Percentiles rank a stretch among this genome's conserved stretches.
phyloP scores from a whole-genome alignment of 176 grass and related monocot genomes.

The Raddia distichophylla region DNA sequence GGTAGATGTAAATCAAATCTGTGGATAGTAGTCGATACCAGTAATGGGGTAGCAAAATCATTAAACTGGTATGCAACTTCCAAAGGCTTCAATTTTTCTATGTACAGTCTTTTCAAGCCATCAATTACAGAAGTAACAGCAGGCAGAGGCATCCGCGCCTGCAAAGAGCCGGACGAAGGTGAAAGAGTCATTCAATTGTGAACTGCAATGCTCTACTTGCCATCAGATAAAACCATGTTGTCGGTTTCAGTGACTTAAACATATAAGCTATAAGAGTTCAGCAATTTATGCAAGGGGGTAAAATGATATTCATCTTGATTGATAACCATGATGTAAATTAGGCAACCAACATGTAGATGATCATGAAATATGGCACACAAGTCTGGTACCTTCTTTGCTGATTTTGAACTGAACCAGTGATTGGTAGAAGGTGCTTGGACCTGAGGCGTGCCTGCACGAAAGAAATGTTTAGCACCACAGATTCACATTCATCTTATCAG shows the following conservation, averaged over 20 bases:
- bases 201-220: slow-evolving; percentile 19
- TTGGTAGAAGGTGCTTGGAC: slow-evolving; percentile 55
- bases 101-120: no score
- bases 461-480: no score
- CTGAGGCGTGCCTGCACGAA: slow-evolving; percentile 11
- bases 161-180: background rate
- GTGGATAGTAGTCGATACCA: slow-evolving; percentile 51
- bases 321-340: background rate
- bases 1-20: background rate
- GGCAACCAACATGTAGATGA: background rate
- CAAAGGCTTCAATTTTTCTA: slow-evolving; percentile 86
- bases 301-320: background rate
- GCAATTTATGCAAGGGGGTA: background rate
- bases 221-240: background rate
- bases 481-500: no score
- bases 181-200: background rate
- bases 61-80: slow-evolving; percentile 82
- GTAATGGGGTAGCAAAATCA: slow-evolving; percentile 75
- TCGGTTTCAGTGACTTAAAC: background rate
- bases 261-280: background rate
- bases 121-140: no score
- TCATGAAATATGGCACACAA: background rate
- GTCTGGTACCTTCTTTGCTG: slow-evolving; percentile 75
- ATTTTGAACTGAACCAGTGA: slow-evolving; percentile 91
- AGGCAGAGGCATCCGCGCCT: no score